Conservation (phyloP, 495 filamentous ascomycete genomes). For the Hypoxylon crocopeplum region DNA sequence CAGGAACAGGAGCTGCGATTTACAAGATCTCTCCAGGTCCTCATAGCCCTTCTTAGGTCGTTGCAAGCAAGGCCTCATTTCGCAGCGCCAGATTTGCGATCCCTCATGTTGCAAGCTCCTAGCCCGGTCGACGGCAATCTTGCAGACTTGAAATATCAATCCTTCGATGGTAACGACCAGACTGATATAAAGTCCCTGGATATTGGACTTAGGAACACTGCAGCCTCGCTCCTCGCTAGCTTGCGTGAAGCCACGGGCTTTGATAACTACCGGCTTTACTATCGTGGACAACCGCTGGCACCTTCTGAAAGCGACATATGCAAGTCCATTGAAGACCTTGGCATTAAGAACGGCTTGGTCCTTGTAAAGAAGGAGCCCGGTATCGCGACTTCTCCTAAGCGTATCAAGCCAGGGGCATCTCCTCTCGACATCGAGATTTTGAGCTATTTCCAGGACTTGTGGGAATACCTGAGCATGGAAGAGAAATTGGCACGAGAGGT, state of each 20-base stretch:
- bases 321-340: conserved; percentile 62
- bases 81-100: conserved; percentile 54
- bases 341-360: conserved; percentile 66
- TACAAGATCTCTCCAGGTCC: conserved; percentile 65
- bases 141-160: conserved; percentile 74
- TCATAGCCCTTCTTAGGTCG: conserved; percentile 54
- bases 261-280: conserved; percentile 66
- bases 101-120: conserved; percentile 48
- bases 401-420: conserved; percentile 50
- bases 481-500: conserved; percentile 75
- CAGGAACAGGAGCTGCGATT: conserved; percentile 66
- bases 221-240: conserved; percentile 67
- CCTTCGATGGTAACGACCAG: conserved; percentile 65
- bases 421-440: conserved; percentile 77
- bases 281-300: conserved; percentile 55
- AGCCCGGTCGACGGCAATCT: conserved; percentile 60
- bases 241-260: conserved; percentile 73
- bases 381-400: conserved; percentile 36
- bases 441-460: conserved; percentile 85
- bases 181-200: conserved; percentile 63
- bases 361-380: conserved; percentile 59
- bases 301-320: conserved; percentile 56
- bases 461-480: conserved; percentile 78
- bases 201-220: conserved; percentile 75
- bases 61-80: conserved; percentile 57